Base-by-base conservation (phyloP, 73 alveolate species). In the Paramecium tetraurelia region DNA sequence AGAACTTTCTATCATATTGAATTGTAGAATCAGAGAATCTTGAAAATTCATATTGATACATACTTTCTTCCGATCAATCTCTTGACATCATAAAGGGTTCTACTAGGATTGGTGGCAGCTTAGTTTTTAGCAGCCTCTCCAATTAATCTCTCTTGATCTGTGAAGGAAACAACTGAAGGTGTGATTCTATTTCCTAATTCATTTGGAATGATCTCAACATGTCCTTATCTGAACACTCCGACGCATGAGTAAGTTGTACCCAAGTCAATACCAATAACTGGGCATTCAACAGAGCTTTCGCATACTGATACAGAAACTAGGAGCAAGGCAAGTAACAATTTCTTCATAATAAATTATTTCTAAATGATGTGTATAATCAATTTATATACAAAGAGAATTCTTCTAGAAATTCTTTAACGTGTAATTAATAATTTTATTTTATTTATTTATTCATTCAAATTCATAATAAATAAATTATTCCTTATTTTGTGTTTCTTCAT, bases 211-310 rank as follows among this genome's bases (percentile, higher is more conserved):
- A 97, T 97, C 87, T 97, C 99, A 29, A 97, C 99, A 76, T 96
- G 92, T 21, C 97, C 97, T 93, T 97, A 95, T 94, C 95, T 95
- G 68, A 87, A 97, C 84, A 97, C 93, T 21, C 99, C 99, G 11
- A 97, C 99, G 77, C 99, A 97, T 35, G 99, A 97, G 96, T 92
- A 97, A 83, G 99, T 97, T 21, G 99, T 97, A 22, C 99, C 99
- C 80, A 97, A 90, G 95, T 97, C 99, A 86, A 97, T 97, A 80
- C 99, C 99, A 58, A 98, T 93, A 22, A 96, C 98, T 58, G 99
- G 99, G 68, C 99, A 98, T 85, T 97, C 97, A 22, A 96, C 95
- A 18, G 38, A 33, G 36, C 46, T 43, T 36, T 35, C 86, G 31
- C 59, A 36, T n/a, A 40, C 3, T 72, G 59, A 8, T 33, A 38